phyloP scores from a whole-genome alignment of 176 grass and related monocot genomes.

The Chloris gayana region DNA sequence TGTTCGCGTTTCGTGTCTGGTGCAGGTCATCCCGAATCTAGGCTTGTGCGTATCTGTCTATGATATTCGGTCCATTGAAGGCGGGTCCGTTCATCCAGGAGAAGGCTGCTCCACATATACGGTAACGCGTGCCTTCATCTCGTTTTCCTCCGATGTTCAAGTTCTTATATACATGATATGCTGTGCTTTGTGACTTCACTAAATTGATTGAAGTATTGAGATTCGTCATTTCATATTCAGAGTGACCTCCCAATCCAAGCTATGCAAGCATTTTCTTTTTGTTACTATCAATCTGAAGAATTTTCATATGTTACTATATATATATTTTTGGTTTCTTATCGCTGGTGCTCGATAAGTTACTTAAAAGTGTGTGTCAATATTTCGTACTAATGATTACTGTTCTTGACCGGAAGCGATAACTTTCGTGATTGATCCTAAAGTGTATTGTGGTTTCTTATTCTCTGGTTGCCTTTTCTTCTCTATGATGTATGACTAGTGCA shows the following conservation, averaged over 20 bases:
- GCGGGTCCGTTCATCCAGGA: constrained; percentile 74
- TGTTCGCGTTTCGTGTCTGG: neutral
- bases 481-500: neutral
- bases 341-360: neutral
- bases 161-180: neutral
- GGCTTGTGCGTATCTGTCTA: constrained; percentile 84
- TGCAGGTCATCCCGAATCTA: constrained; percentile 72
- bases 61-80: constrained; percentile 70
- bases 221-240: neutral
- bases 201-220: neutral
- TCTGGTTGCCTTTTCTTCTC: neutral
- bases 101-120: constrained; percentile 80
- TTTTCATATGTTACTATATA: neutral
- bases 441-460: neutral
- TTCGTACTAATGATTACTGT: neutral
- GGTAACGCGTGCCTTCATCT: constrained; percentile 42
- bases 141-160: constrained; percentile 8
- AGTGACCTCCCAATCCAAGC: neutral
- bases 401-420: neutral
- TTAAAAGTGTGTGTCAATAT: neutral
- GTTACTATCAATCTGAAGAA: neutral
- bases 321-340: neutral
- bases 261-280: neutral
- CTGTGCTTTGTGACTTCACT: neutral
- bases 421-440: neutral